Conservation (phyloP, 1,284 basidiomycete genomes). For the Phellopilus nigrolimitatus region DNA sequence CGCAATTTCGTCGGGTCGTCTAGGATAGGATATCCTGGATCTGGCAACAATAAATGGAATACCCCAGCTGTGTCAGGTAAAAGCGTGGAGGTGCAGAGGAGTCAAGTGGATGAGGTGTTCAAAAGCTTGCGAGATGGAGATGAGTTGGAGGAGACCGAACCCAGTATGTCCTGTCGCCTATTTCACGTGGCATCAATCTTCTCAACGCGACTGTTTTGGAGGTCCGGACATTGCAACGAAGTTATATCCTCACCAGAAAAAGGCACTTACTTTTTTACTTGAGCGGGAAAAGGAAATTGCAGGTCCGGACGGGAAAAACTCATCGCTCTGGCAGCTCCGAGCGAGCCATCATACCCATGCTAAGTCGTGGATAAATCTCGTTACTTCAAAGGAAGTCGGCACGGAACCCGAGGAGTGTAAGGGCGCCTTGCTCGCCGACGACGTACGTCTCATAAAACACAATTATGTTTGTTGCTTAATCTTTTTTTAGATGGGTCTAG, state of each 20-base stretch:
- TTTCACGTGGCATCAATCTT: conserved; percentile 13
- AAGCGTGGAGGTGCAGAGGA: conserved; percentile 87
- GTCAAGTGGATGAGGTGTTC: conserved; percentile 93
- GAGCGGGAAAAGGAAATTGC: conserved; percentile 80
- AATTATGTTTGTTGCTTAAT: conserved; percentile 19
- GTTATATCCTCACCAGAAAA: conserved; percentile 97
- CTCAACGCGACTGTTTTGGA: conserved; percentile 28
- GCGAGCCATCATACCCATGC: conserved; percentile 47
- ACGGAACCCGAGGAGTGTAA: conserved; percentile 74
- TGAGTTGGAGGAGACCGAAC: conserved; percentile 81
- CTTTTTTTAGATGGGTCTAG: conserved; percentile 83
- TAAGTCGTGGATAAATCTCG: conserved; percentile 72
- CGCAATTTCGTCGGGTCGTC: conserved; percentile 39
- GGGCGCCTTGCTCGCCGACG: conserved; percentile 90
- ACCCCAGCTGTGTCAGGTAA: conserved; percentile 61
- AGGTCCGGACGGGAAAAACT: conserved; percentile 48
- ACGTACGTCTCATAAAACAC: conserved; percentile 66
- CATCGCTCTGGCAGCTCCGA: conserved; percentile 74
- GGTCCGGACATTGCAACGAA: conserved; percentile 82
- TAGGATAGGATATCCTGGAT: conserved; percentile 38
- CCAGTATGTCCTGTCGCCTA: conserved; percentile 47
- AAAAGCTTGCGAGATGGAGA: conserved; percentile 83
- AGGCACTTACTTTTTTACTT: conserved; percentile 94
- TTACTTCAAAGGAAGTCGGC: conserved; percentile 75
- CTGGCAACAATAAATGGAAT: conserved; percentile 48